Conservation (phyloP, 108 stramenopile genomes). For the Fragilaria crotonensis region DNA sequence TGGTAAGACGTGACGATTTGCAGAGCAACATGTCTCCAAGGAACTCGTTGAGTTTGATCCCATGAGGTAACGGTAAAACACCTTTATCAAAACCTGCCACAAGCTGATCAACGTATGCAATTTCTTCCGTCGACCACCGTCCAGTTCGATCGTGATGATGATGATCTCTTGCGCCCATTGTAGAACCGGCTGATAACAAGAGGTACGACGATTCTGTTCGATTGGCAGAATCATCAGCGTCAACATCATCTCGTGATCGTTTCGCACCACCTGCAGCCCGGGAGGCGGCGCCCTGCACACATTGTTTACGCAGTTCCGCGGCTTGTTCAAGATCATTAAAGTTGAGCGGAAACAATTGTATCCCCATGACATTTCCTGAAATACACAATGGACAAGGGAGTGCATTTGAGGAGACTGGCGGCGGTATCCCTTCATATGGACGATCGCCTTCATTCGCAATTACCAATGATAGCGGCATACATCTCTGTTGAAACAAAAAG, state of each 20-base stretch:
- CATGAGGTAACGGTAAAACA: constrained; percentile 52
- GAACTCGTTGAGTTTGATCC: constrained; percentile 73
- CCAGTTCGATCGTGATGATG: constrained; percentile 61
- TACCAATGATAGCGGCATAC: constrained; percentile 27
- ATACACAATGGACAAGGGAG: constrained; percentile 30
- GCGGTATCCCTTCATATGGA: background rate
- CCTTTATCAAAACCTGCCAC: constrained; percentile 63
- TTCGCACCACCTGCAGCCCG: constrained; percentile 12
- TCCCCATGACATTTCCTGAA: constrained; percentile 15
- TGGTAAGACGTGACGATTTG: constrained; percentile 67
- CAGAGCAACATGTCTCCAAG: constrained; percentile 65
- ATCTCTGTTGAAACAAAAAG: too few relatives aligned
- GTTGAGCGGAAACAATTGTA: constrained; percentile 28
- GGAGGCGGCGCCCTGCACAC: constrained; percentile 7
- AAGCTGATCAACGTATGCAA: constrained; percentile 46
- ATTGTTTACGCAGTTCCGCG: constrained; percentile 18
- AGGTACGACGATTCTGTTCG: constrained; percentile 34
- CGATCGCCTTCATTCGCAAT: constrained; percentile 14
- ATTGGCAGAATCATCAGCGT: background rate
- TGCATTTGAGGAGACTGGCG: constrained; percentile 1
- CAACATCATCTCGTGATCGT: constrained; percentile 10
- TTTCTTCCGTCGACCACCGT: constrained; percentile 70
- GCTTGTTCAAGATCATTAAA: constrained; percentile 35
- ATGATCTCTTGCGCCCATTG: constrained; percentile 12
- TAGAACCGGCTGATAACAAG: constrained; percentile 13